These are phyloP conservation scores for Wickerhamomyces tratensis DNA, from an alignment of 805 yeast species.

Conservation along the genomic window DNA sequence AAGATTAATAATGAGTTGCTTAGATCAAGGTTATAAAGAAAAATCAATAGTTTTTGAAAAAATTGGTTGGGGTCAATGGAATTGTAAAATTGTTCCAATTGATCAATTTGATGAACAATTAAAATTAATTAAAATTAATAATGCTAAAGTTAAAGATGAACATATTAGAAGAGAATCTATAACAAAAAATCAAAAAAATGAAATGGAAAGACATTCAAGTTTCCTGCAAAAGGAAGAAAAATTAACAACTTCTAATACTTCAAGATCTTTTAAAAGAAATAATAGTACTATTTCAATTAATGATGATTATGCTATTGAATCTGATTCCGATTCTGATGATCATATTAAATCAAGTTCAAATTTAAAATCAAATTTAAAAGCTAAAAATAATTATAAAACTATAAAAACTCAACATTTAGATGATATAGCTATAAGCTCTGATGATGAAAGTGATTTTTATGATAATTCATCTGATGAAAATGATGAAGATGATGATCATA, in stretches of 20 bases:
- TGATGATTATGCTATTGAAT: constrained; percentile 20
- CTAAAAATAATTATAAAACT: constrained; percentile 1
- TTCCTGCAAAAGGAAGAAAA: constrained; percentile 9
- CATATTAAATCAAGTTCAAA: constrained; percentile 2
- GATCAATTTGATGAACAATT: constrained; percentile 27
- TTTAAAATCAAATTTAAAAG: constrained; percentile 1
- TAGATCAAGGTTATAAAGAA: constrained; percentile 58
- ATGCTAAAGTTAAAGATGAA: constrained; percentile 34
- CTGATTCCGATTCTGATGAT: constrained; percentile 22
- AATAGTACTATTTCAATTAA: constrained; percentile 27
- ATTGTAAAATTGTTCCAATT: constrained; percentile 45
- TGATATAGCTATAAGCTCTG: constrained; percentile 5
- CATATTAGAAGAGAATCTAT: constrained; percentile 23
- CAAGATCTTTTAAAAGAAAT: constrained; percentile 26
- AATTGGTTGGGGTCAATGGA: constrained; percentile 99
- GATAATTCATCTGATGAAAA: constrained; percentile 23
- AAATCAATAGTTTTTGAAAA: constrained; percentile 67
- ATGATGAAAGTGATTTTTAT: constrained; percentile 24
- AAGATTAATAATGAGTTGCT: constrained; percentile 79
- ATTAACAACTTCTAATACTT: constrained; percentile 15
- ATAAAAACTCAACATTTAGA: background rate
- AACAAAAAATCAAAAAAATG: constrained; percentile 16
- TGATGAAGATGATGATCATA: constrained; percentile 21
- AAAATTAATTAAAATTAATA: constrained; percentile 29
- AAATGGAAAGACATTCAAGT: constrained; percentile 15